Conservation (phyloP, 257 asterid species). For the Solanum gracilifrons region DNA sequence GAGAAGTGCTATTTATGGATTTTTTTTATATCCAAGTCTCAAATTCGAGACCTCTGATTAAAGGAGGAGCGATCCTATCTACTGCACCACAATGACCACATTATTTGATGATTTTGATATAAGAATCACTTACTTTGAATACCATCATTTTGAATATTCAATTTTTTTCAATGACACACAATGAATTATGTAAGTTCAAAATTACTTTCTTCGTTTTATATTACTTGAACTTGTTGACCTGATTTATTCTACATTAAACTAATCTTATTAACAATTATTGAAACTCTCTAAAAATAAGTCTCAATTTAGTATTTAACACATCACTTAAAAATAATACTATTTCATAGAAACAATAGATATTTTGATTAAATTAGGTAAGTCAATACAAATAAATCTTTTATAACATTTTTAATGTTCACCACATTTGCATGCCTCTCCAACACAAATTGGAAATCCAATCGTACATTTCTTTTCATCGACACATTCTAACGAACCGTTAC, state of each 20-base stretch:
- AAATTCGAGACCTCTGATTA: rapidly evolving
- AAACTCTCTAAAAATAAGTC: not conserved
- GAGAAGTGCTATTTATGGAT: not conserved
- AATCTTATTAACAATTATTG: not conserved
- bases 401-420: not conserved
- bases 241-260: not conserved
- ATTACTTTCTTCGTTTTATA: not conserved
- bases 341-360: not conserved
- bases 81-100: too few relatives aligned
- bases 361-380: not conserved
- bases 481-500: not conserved
- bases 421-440: not conserved
- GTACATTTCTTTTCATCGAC: too few relatives aligned
- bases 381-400: not conserved
- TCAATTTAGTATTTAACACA: not conserved
- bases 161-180: not conserved
- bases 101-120: not conserved
- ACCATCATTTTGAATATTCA: not conserved
- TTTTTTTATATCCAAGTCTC: too few relatives aligned
- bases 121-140: not conserved
- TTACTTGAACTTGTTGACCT: not conserved
- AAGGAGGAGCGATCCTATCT: too few relatives aligned
- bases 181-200: not conserved
- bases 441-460: not conserved
- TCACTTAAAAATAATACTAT: not conserved